These are phyloP conservation scores for Sporormia fimetaria DNA, from an alignment of 495 filamentous ascomycete genomes.

Conservation along the genomic window DNA sequence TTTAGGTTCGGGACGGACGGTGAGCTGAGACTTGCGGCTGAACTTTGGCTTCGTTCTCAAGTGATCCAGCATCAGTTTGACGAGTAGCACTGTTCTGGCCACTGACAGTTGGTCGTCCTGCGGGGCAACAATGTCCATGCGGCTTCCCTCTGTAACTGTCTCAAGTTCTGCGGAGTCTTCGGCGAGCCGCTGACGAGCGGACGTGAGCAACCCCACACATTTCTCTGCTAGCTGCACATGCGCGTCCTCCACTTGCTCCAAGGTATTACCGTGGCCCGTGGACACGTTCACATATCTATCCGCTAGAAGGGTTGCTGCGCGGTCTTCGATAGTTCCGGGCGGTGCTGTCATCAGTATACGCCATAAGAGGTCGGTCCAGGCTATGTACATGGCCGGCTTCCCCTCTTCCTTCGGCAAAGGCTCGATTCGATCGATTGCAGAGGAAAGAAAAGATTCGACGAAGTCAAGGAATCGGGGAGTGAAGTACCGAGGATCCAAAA, in stretches of 20 bases:
- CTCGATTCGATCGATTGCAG: constrained; percentile 1
- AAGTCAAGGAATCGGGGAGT: constrained; percentile 58
- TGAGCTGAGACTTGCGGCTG: constrained; percentile 17
- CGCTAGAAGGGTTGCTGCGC: constrained; percentile 59
- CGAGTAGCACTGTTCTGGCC: constrained; percentile 18
- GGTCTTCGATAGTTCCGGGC: constrained; percentile 53
- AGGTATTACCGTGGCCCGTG: constrained; percentile 34
- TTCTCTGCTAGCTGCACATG: constrained; percentile 68
- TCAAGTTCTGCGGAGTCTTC: background rate
- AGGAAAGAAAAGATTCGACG: constrained; percentile 42
- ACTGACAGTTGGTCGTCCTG: constrained; percentile 13
- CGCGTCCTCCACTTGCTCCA: constrained; percentile 49
- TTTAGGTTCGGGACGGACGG: constrained; percentile 7
- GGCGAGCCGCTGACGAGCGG: constrained; percentile 4
- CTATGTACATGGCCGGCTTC: constrained; percentile 41
- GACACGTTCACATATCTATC: constrained; percentile 57
- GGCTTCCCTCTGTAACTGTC: background rate
- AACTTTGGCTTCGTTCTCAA: constrained; percentile 19
- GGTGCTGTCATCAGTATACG: constrained; percentile 63
- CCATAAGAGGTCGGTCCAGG: constrained; percentile 72
- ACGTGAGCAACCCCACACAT: constrained; percentile 57
- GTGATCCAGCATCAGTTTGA: constrained; percentile 15
- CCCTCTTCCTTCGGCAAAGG: constrained; percentile 1
- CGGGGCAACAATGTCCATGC: constrained; percentile 11
- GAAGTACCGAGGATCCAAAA: constrained; percentile 51